phyloP scores from a whole-genome alignment of 305 asterid genomes.

The Coffea humblotiana region DNA sequence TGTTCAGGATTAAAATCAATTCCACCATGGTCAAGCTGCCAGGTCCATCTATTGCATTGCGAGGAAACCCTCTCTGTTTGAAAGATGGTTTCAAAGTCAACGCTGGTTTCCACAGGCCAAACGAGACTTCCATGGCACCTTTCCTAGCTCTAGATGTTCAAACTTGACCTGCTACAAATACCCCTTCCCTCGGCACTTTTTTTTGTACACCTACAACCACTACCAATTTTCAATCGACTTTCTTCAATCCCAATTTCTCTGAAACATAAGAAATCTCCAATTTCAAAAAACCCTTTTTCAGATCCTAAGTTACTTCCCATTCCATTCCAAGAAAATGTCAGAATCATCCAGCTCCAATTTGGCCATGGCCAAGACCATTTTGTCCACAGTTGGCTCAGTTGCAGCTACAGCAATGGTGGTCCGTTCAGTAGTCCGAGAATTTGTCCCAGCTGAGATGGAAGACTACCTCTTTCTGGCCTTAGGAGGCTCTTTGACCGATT shows the following conservation, averaged over 20 bases:
- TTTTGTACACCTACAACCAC: no score
- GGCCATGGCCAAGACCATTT: slow-evolving; percentile 43
- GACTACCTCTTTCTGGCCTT: slow-evolving; percentile 42
- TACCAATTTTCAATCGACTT: background rate
- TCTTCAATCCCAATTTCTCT: background rate
- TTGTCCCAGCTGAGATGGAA: slow-evolving; percentile 45
- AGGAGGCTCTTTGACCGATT: slow-evolving; percentile 36
- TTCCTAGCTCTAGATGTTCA: background rate
- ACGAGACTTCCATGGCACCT: background rate
- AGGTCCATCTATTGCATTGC: background rate
- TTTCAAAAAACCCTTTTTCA: slow-evolving; percentile 10
- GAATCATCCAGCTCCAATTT: slow-evolving; percentile 35
- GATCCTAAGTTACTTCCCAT: background rate
- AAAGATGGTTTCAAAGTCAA: background rate
- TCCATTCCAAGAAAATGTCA: background rate
- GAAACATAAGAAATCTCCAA: background rate
- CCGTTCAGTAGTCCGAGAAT: slow-evolving; percentile 46
- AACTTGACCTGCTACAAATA: background rate
- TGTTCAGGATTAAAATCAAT: background rate
- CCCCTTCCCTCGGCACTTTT: no score
- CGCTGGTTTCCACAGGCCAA: background rate
- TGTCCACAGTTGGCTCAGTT: slow-evolving; percentile 51
- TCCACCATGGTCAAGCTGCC: background rate
- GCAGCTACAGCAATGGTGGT: slow-evolving; percentile 59
- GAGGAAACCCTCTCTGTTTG: background rate